phyloP scores from a whole-genome alignment of 495 filamentous ascomycete genomes.

The Cercophora sp. region DNA sequence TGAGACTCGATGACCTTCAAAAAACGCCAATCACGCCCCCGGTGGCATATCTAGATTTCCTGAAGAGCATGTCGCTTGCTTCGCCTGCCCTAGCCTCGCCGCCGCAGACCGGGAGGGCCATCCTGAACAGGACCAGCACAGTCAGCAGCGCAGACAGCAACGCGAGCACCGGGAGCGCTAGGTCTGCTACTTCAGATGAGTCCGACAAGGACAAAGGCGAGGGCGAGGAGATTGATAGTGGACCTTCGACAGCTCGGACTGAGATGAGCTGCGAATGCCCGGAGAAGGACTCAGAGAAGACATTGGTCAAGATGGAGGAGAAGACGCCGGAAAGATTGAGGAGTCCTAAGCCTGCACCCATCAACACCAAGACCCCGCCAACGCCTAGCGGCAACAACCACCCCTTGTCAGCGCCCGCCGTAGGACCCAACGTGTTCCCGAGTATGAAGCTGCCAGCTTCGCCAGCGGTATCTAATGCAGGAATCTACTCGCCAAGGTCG shows the following conservation, averaged over 20 bases:
- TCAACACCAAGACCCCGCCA: constrained; percentile 33
- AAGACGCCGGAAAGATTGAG: constrained; percentile 12
- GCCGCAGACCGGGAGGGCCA: constrained; percentile 36
- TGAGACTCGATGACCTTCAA: constrained; percentile 34
- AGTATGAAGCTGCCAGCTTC: constrained; percentile 58
- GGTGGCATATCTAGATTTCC: constrained; percentile 84
- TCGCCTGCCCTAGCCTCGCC: constrained; percentile 56
- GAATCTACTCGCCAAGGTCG: constrained; percentile 39
- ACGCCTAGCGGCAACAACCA: constrained; percentile 40
- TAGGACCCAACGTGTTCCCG: constrained; percentile 42
- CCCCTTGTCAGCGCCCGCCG: constrained; percentile 57
- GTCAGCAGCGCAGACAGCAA: constrained; percentile 23
- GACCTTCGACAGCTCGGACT: constrained; percentile 52
- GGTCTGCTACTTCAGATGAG: constrained; percentile 29
- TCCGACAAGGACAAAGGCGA: constrained; percentile 35
- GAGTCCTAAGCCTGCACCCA: constrained; percentile 23
- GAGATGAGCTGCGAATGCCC: constrained; percentile 55
- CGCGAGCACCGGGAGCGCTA: constrained; percentile 28
- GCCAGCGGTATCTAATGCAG: constrained; percentile 49
- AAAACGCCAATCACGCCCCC: constrained; percentile 91
- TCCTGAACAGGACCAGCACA: constrained; percentile 36
- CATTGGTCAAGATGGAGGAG: constrained; percentile 21
- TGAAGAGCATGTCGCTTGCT: constrained; percentile 61
- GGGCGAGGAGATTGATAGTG: constrained; percentile 37
- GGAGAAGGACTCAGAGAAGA: constrained; percentile 27